Conservation (phyloP, 2,329 filamentous ascomycete species). For the Lomentospora prolificans region DNA sequence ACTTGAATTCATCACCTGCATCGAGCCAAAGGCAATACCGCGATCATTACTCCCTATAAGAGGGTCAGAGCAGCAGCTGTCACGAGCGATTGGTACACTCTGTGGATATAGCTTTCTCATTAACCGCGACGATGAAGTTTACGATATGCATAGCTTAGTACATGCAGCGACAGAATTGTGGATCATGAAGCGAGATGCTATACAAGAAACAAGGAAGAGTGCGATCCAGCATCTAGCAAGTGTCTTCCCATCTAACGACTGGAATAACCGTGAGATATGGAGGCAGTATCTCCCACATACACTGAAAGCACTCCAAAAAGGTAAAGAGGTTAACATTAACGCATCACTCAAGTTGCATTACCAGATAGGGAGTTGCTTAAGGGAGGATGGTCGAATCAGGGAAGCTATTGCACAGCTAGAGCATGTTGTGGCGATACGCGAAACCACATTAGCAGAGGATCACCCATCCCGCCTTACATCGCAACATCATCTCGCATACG, state of each 20-base stretch:
- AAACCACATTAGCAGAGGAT: neutral
- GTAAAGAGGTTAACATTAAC: neutral
- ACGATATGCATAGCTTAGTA: neutral
- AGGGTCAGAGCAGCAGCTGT: neutral
- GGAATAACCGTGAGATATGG: neutral
- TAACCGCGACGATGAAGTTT: neutral
- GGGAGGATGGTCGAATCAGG: neutral
- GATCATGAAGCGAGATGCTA: neutral
- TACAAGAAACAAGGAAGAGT: neutral
- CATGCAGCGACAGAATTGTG: neutral
- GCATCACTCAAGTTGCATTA: neutral
- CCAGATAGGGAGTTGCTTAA: neutral
- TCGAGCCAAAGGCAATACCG: constrained; percentile 27
- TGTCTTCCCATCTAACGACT: neutral
- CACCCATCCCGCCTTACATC: neutral
- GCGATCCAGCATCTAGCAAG: neutral
- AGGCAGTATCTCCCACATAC: neutral
- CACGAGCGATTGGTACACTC: neutral
- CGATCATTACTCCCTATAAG: constrained; percentile 19
- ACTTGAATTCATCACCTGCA: constrained; percentile 25
- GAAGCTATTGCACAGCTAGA: neutral
- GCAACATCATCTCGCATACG: neutral
- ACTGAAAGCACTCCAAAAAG: neutral
- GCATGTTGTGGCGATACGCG: neutral
- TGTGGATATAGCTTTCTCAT: neutral